Evolutionary conservation across 2,329 filamentous ascomycete genomes (phyloP).

Genomic region (Orbilia quercus): DNA sequence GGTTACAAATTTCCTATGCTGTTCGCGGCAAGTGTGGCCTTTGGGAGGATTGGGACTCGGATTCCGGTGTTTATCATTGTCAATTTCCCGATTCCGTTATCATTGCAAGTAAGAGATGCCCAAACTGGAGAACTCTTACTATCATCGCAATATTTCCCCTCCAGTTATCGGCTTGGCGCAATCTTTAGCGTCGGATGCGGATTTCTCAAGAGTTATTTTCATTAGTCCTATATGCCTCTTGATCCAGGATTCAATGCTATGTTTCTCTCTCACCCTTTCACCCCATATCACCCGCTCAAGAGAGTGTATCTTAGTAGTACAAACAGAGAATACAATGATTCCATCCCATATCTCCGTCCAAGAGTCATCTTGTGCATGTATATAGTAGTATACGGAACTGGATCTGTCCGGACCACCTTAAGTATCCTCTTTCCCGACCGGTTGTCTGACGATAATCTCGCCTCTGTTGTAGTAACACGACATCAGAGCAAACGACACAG

Average conservation of each 20-base stretch:
- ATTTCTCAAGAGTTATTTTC: not conserved
- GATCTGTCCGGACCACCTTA: constrained; percentile 13
- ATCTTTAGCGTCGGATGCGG: not conserved
- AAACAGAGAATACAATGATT: constrained; percentile 50
- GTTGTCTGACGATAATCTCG: constrained; percentile 74
- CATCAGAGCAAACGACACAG: constrained; percentile 68
- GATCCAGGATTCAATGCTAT: constrained; percentile 3
- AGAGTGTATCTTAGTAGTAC: constrained; percentile 57
- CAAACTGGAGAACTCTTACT: constrained; percentile 36
- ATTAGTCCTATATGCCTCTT: not conserved
- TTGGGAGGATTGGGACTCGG: constrained; percentile 10
- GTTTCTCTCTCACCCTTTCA: constrained; percentile 21
- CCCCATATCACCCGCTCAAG: constrained; percentile 8
- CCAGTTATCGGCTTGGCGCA: not conserved
- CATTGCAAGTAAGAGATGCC: constrained; percentile 40
- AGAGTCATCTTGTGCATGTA: constrained; percentile 45
- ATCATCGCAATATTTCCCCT: not conserved
- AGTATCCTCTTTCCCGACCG: constrained; percentile 63
- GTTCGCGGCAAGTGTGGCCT: constrained; percentile 5
- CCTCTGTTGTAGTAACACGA: constrained; percentile 69
- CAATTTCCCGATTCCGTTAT: constrained; percentile 3
- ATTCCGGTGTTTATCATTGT: constrained; percentile 16
- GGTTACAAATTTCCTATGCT: not conserved
- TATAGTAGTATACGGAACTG: constrained; percentile 41
- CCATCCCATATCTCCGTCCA: constrained; percentile 31